Evolutionary conservation across 2,329 filamentous ascomycete genomes (phyloP).

Genomic region (Fusarium sulawesiense): DNA sequence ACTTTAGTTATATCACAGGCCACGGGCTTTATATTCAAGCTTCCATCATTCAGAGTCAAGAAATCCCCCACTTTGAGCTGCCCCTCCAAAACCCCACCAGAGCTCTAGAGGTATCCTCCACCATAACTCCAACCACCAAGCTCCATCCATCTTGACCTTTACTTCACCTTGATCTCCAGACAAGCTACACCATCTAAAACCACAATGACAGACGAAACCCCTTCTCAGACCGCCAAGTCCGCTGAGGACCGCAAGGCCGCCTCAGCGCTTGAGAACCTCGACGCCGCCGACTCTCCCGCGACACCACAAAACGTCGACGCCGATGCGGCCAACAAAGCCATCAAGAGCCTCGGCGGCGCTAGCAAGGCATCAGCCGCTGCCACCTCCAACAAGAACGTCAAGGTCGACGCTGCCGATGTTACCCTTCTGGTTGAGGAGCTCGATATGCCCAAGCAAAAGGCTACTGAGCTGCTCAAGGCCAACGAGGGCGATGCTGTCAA

Average conservation of each 20-base stretch:
- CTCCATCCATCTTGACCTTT: slow-evolving; percentile 51
- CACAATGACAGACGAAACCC: slow-evolving; percentile 65
- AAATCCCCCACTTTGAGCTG: slow-evolving; percentile 1
- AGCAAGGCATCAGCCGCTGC: slow-evolving; percentile 41
- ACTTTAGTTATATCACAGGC: background rate
- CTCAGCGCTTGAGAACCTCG: slow-evolving; percentile 77
- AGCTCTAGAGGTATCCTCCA: slow-evolving; percentile 15
- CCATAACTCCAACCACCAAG: slow-evolving; percentile 52
- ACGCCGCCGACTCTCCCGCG: slow-evolving; percentile 59
- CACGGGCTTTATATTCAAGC: background rate
- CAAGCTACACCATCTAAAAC: slow-evolving; percentile 55
- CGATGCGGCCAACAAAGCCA: slow-evolving; percentile 77
- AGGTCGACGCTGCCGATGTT: slow-evolving; percentile 80
- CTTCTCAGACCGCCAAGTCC: slow-evolving; percentile 65
- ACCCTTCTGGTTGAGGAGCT: slow-evolving; percentile 77
- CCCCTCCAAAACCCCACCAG: slow-evolving; percentile 34
- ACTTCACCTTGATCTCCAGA: background rate
- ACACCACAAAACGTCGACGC: slow-evolving; percentile 70
- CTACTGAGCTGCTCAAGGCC: slow-evolving; percentile 77
- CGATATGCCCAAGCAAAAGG: slow-evolving; percentile 76
- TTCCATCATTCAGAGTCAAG: background rate
- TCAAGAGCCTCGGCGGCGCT: slow-evolving; percentile 68
- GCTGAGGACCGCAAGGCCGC: slow-evolving; percentile 83
- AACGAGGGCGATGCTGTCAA: slow-evolving; percentile 76
- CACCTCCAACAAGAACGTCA: slow-evolving; percentile 69